Evolutionary conservation across 1,139 yeast genomes (phyloP), one percentile per base, ranked within the genome.

Genomic region (Diutina siamensis): DNA sequence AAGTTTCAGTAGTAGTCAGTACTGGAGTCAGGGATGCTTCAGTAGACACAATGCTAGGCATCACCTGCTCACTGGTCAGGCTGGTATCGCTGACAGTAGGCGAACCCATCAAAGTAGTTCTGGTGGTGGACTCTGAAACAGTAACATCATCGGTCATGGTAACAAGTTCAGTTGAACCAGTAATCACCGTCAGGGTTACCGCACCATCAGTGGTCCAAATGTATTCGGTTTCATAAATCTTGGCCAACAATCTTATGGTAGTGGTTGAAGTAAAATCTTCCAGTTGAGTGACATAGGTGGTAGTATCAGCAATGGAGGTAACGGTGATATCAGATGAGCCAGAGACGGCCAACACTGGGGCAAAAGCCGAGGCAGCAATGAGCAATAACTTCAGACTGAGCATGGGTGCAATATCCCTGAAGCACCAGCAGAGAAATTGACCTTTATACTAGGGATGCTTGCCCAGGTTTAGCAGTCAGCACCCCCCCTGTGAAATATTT

Each of bases 131-230:
- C 5, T 34, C 36, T 13, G 12, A 13, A 31, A 13, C 15, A n/a
- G 34, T 7, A 9, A 31, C 13, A 7, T n/a, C 32, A 15, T 15
- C 25, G 4, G 42, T 22, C n/a, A 38, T 25, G 1, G 42, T 38
- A 3, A n/a, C 42, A 15, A 38, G 7, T 4, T 15, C 42, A 3
- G 42, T 38, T 1, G 42, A n/a, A 3, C 42, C 42, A 25, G 32
- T 25, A n/a, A 38, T 25, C 18, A 38, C 42, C 33, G 42, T 38
- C 32, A 22, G 31, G 8, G 42, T 38, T 20, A 38, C n/a, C 42
- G 31, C n/a, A 15, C 42, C 42, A 25, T 25, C 18, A 25, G n/a
- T 18, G 32, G 42, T 38, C 42, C 42, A 38, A 17, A 38, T 38
- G 20, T 38, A 38, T 25, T 38, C 42, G 20, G 42, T 38, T 38